Evolutionary conservation across 176 grass and related monocot species (phyloP).

Genomic region (Olyra latifolia): DNA sequence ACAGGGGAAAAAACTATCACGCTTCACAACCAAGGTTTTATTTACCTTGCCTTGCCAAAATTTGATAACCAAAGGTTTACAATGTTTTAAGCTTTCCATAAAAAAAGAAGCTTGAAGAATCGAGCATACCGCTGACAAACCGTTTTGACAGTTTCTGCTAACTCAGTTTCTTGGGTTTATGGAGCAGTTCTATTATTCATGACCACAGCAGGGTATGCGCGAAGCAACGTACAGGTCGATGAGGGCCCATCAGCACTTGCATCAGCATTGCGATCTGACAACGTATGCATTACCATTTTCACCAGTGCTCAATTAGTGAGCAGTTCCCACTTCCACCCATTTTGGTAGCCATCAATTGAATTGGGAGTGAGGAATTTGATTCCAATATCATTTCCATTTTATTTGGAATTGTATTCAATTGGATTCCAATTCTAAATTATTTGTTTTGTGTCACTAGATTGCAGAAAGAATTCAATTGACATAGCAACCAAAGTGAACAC

Average conservation of each 20-base stretch:
- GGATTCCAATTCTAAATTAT: neutral
- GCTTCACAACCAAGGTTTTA: too few relatives aligned
- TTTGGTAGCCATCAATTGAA: neutral
- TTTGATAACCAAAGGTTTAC: too few relatives aligned
- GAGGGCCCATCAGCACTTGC: neutral
- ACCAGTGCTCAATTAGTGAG: too few relatives aligned
- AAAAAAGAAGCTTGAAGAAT: too few relatives aligned
- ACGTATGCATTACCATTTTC: neutral
- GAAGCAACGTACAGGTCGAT: neutral
- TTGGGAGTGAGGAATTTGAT: neutral
- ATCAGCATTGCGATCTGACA: neutral
- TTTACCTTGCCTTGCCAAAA: too few relatives aligned
- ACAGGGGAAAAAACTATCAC: neutral
- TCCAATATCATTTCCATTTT: neutral
- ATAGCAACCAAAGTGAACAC: too few relatives aligned
- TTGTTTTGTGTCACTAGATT: neutral
- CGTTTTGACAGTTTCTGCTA: too few relatives aligned
- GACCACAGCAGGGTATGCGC: neutral
- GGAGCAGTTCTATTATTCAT: too few relatives aligned
- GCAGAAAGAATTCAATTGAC: neutral
- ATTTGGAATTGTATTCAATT: neutral
- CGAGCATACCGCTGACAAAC: too few relatives aligned
- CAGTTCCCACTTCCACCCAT: neutral
- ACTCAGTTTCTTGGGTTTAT: too few relatives aligned
- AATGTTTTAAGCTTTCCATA: too few relatives aligned